phyloP scores from a whole-genome alignment of 1,284 basidiomycete genomes.

The Lentinula novae-zelandiae region DNA sequence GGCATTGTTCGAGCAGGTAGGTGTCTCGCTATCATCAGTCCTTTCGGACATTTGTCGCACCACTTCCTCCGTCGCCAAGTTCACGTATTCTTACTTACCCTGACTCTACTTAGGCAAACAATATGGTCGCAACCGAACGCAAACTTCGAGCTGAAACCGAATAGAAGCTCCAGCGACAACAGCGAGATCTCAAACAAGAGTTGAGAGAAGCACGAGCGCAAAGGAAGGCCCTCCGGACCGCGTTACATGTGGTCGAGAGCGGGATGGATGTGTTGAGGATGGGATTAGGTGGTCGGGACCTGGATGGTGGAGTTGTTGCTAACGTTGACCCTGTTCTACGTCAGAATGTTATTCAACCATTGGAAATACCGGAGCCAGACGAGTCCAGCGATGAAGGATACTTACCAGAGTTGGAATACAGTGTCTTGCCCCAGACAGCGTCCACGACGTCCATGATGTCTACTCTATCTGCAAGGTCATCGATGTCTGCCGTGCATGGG shows the following conservation, averaged over 20 bases:
- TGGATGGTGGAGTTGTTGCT: background rate
- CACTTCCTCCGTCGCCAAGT: background rate
- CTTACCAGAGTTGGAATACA: background rate
- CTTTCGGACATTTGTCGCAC: too few species aligned
- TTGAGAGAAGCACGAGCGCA: constrained; percentile 66
- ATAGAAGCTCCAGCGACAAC: background rate
- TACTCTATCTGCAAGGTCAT: background rate
- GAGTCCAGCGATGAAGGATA: background rate
- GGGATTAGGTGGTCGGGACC: background rate
- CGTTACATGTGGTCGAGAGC: constrained; percentile 68
- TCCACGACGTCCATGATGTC: background rate
- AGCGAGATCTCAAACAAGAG: constrained; percentile 42
- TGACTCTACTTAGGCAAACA: constrained; percentile 65
- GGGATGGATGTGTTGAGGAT: constrained; percentile 26
- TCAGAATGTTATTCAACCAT: background rate
- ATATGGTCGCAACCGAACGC: constrained; percentile 86
- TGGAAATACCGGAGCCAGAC: background rate
- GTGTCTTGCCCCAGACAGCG: background rate
- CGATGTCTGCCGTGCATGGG: background rate
- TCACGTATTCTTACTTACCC: background rate
- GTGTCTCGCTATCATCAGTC: constrained; percentile 31
- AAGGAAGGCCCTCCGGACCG: constrained; percentile 72
- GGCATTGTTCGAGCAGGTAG: constrained; percentile 81
- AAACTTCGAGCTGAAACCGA: constrained; percentile 71
- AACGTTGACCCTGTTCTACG: background rate